Conservation (phyloP, 1,284 basidiomycete genomes). For the Rhodotorula sp. region DNA sequence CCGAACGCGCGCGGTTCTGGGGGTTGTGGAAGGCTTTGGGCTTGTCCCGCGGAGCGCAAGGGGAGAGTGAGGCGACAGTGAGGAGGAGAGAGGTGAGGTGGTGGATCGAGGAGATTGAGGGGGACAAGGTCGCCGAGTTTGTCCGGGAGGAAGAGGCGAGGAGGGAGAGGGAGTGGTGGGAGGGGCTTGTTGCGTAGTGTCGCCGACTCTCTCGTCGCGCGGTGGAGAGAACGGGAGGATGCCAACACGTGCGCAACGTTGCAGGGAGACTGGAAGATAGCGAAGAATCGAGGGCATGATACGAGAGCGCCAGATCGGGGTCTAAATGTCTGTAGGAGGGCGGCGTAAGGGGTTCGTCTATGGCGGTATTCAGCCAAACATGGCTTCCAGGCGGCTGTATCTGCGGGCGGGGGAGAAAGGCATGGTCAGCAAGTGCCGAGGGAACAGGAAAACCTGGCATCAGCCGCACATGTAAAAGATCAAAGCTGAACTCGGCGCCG, state of each 20-base stretch:
- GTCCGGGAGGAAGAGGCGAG: not conserved
- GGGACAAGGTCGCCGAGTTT: slow-evolving; percentile 15
- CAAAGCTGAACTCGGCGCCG: slow-evolving; percentile 83
- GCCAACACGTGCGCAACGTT: no score
- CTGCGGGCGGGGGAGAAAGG: not conserved
- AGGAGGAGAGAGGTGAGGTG: slow-evolving; percentile 11
- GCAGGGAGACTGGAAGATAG: no score
- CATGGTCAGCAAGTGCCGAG: not conserved
- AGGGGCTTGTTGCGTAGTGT: not conserved
- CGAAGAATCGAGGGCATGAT: no score
- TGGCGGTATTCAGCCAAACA: slow-evolving; percentile 38
- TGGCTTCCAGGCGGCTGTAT: slow-evolving; percentile 44
- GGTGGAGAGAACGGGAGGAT: no score
- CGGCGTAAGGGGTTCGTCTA: not conserved
- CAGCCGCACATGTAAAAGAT: slow-evolving; percentile 73
- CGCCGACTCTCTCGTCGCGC: not conserved
- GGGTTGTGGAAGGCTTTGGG: slow-evolving; percentile 21
- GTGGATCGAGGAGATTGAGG: slow-evolving; percentile 22
- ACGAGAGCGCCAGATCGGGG: no score
- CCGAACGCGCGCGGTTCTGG: slow-evolving; percentile 11
- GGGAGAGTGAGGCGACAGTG: not conserved
- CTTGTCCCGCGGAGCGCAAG: not conserved
- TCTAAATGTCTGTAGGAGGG: no score
- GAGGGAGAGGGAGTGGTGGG: slow-evolving; percentile 14
- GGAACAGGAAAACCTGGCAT: no score